phyloP scores from a whole-genome alignment of 2,329 filamentous ascomycete species.

The Alternaria sp. region DNA sequence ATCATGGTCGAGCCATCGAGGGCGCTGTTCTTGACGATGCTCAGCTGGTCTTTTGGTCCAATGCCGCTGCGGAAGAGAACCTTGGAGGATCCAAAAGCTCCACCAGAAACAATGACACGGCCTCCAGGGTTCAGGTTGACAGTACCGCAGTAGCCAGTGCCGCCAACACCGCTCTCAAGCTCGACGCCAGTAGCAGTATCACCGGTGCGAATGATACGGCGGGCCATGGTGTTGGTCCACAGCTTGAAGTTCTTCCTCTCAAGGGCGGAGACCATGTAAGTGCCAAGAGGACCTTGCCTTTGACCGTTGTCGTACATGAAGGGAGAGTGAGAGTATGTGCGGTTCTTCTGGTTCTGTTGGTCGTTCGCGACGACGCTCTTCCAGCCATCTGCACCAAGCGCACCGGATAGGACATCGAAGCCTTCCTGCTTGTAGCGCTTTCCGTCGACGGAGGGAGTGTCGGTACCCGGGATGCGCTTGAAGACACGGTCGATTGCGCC shows the following conservation, averaged over 20 bases:
- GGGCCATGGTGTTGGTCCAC: constrained; percentile 70
- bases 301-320: constrained; percentile 73
- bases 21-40: constrained; percentile 53
- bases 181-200: constrained; percentile 71
- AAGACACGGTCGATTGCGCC: constrained; percentile 68
- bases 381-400: constrained; percentile 68
- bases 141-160: constrained; percentile 61
- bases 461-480: constrained; percentile 72
- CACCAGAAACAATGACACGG: constrained; percentile 71
- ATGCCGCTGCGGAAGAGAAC: constrained; percentile 74
- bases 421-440: constrained; percentile 71
- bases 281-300: constrained; percentile 72
- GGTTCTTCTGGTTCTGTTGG: constrained; percentile 68
- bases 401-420: constrained; percentile 67
- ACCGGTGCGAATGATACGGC: constrained; percentile 68
- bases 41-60: constrained; percentile 62
- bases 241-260: constrained; percentile 70
- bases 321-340: constrained; percentile 67
- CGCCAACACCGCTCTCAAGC: constrained; percentile 66
- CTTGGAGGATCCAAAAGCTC: constrained; percentile 73
- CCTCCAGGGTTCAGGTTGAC: constrained; percentile 67
- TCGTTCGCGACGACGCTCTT: constrained; percentile 66
- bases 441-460: constrained; percentile 69
- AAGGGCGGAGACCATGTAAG: constrained; percentile 70
- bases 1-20: constrained; percentile 54